These are phyloP conservation scores for Bondarzewia mesenterica DNA, from an alignment of 1,284 basidiomycete species.

Conservation along the genomic window DNA sequence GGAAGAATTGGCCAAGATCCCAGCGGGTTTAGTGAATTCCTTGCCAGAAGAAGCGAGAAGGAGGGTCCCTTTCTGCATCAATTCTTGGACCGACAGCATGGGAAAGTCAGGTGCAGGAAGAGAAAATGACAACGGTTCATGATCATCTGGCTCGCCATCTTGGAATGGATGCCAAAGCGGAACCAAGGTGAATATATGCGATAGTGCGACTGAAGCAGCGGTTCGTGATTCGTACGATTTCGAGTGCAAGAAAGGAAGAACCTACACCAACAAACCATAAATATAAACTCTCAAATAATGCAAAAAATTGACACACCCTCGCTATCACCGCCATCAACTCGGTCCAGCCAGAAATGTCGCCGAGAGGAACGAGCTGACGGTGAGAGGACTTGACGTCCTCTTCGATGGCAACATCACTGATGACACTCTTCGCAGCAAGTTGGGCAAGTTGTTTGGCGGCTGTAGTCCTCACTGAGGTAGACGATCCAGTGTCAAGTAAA, in stretches of 20 bases:
- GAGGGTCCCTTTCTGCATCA: slow-evolving; percentile 68
- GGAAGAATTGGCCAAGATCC: slow-evolving; percentile 57
- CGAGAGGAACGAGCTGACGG: slow-evolving; percentile 48
- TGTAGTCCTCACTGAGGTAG: slow-evolving; percentile 76
- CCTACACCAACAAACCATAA: slow-evolving; percentile 33
- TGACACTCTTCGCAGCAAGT: slow-evolving; percentile 76
- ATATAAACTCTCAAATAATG: neutral
- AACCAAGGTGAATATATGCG: slow-evolving; percentile 77
- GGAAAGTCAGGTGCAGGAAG: slow-evolving; percentile 52
- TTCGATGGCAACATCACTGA: slow-evolving; percentile 74
- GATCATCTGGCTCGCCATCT: slow-evolving; percentile 20
- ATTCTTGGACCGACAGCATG: slow-evolving; percentile 65
- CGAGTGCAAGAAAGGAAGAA: slow-evolving; percentile 83
- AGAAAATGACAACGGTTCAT: slow-evolving; percentile 13
- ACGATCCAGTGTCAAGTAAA: slow-evolving; percentile 86
- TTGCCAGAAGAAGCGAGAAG: slow-evolving; percentile 84
- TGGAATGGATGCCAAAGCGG: slow-evolving; percentile 72
- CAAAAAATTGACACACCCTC: slow-evolving; percentile 41
- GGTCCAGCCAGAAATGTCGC: slow-evolving; percentile 67
- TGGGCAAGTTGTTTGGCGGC: slow-evolving; percentile 92
- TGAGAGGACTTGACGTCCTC: slow-evolving; percentile 57
- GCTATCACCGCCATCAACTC: slow-evolving; percentile 80
- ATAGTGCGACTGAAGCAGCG: slow-evolving; percentile 79
- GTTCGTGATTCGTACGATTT: slow-evolving; percentile 82
- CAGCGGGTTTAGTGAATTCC: slow-evolving; percentile 69